phyloP scores from a whole-genome alignment of 768 basidiomycete genomes.

The Kwoniella sp. region DNA sequence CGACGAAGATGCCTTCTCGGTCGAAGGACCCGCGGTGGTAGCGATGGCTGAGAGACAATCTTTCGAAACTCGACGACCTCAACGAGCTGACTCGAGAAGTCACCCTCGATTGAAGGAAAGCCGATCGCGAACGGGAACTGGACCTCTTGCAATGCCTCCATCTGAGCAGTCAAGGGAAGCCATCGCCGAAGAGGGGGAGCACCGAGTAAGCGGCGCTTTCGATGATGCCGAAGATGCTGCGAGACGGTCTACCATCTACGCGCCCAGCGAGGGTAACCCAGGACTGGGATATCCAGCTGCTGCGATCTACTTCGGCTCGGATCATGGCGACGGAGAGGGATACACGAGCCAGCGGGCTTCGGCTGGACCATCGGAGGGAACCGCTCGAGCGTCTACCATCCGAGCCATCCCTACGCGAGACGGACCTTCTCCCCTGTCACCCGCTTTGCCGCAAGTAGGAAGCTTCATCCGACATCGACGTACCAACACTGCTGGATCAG shows the following conservation, averaged over 20 bases:
- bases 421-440: constrained; percentile 37
- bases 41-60: constrained; percentile 49
- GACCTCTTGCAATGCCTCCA: constrained; percentile 21
- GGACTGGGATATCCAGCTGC: constrained; percentile 53
- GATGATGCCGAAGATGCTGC: constrained; percentile 48
- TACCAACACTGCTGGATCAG: constrained; percentile 20
- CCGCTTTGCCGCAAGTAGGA: constrained; percentile 53
- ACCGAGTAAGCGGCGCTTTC: constrained; percentile 35
- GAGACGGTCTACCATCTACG: constrained; percentile 39
- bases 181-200: constrained; percentile 12
- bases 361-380: constrained; percentile 16
- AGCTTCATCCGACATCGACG: constrained; percentile 42
- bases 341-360: constrained; percentile 19
- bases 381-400: constrained; percentile 43
- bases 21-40: constrained; percentile 46
- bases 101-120: constrained; percentile 33
- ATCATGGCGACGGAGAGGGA: constrained; percentile 28
- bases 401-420: constrained; percentile 38
- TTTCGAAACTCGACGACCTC: constrained; percentile 45
- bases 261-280: constrained; percentile 23
- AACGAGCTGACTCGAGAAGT: constrained; percentile 22
- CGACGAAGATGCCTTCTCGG: constrained; percentile 37
- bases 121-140: constrained; percentile 30
- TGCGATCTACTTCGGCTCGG: constrained; percentile 52
- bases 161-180: constrained; percentile 24